Base-by-base conservation (phyloP, 2,329 filamentous ascomycete genomes). In the Pseudogymnoascus verrucosus region DNA sequence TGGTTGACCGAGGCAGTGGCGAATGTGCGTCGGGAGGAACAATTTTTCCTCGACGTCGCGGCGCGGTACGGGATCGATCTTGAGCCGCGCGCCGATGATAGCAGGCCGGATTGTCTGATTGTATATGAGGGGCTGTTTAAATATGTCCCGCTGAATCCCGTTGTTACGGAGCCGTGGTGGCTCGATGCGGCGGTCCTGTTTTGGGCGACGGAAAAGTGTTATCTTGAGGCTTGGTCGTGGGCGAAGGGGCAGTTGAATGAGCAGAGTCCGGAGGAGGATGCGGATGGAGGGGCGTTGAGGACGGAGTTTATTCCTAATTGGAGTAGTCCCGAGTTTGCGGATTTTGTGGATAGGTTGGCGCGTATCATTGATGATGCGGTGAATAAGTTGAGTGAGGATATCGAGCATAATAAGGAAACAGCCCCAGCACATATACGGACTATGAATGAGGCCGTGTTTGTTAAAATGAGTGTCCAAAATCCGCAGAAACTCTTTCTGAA, bases 161-260 rank as follows among this genome's bases (percentile, higher is more conserved):
- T 61, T 40, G n/a, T 12, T 7, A 31, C 44, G 7, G 40, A 39
- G 2, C 36, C 37, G 4, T 59, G 34, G 16, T 47, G 64, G 70
- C 75, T 92, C 2, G 88, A 91, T 71, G 88, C 86, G 5, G 78
- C 90, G 66, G 82, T 90, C 2, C 80, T 90, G n/a, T 82, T 92
- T 23, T 93, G 88, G 86, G 86, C 85, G n/a, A 91, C 87, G 1
- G 89, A 93, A 75, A 84, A 79, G 57, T 82, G 80, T 65, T 88
- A 88, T 70, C 71, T 87, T 16, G 78, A 82, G 40, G 80, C 85
- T 11, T 88, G 86, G 86, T 78, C 76, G 8, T 82, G 78, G 72
- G 80, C 81, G 3, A 77, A 73, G 66, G 67, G 28, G 23, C 47
- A 37, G 12, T 28, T 71, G 4, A 75, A 73, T 69, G 76, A 75